Evolutionary conservation across 345 rosid genomes (phyloP), one percentile per base, ranked within the genome.

Genomic region (Camelina laxa): DNA sequence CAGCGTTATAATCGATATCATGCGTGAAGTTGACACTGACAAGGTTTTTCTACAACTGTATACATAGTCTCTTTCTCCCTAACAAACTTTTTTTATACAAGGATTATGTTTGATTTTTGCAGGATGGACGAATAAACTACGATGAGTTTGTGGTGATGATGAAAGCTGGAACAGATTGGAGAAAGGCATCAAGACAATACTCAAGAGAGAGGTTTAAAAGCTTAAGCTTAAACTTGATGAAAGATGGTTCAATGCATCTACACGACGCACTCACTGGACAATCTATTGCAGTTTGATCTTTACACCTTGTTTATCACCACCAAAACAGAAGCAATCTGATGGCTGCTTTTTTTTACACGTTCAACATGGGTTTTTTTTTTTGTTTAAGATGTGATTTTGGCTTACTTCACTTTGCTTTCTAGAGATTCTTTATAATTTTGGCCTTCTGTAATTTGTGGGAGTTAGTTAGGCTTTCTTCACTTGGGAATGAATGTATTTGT

Each of bases 81-180:
- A 22, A 2, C 4, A 3, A 6, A 45, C 65, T 67, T 19, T 31
- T 60, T 22, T 59, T 72, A 4, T 20, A 50, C 14, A 36, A 56
- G 49, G 20, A n/a, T 22, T 12, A 3, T 54, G 39, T 47, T 70
- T 31, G 10, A 4, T 49, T 75, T 75, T 65, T 67, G 33, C 84
- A 94, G 97, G 98, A 94, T 3, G 95, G 96, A 19, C 65, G 82
- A 36, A 91, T 94, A 67, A 90, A 97, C 79, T 94, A 91, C 4
- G 97, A 94, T 24, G 98, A 94, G 69, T 94, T 94, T 79, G 96
- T 87, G 59, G 90, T 87, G 4, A 94, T 94, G 98, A 94, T 94
- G 98, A 94, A 91, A 91, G 77, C 98, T 12, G 98, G 98, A 80
- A 94, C 98, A 0, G 98, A 94, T 44, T 94, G 98, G 98, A 87